A percentile compares a stretch with the other conserved stretches of the same genome.
phyloP scores from a whole-genome alignment of 1,284 basidiomycete genomes.

The Leccinum subrobustum region DNA sequence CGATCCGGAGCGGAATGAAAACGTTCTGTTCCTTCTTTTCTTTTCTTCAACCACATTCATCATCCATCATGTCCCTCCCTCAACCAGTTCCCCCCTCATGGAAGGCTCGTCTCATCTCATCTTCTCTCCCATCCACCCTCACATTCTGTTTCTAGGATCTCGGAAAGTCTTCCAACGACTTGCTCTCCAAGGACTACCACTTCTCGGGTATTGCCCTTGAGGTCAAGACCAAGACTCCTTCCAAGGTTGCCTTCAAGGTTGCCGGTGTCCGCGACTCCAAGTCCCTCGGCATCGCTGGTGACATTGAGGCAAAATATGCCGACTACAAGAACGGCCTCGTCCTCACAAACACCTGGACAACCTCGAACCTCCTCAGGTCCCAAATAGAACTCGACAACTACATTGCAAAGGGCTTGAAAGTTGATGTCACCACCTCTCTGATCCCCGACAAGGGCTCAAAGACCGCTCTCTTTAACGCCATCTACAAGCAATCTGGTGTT shows the following conservation, averaged over 20 bases:
- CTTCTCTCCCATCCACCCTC: not conserved
- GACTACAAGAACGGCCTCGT: slow-evolving; percentile 89
- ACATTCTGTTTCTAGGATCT: slow-evolving; percentile 62
- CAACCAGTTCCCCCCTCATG: slow-evolving; percentile 91
- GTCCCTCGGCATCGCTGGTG: slow-evolving; percentile 71
- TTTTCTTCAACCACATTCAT: slow-evolving; percentile 6
- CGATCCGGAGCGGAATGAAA: slow-evolving; percentile 25
- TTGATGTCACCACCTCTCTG: slow-evolving; percentile 86
- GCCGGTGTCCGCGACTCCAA: slow-evolving; percentile 77
- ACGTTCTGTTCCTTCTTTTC: slow-evolving; percentile 1
- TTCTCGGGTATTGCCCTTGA: slow-evolving; percentile 80
- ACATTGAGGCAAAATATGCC: slow-evolving; percentile 90
- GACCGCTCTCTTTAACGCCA: slow-evolving; percentile 78
- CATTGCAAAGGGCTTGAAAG: slow-evolving; percentile 96
- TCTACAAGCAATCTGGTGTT: slow-evolving; percentile 96
- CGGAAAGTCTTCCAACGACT: slow-evolving; percentile 96
- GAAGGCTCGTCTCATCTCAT: slow-evolving; percentile 58
- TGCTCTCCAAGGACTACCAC: slow-evolving; percentile 92
- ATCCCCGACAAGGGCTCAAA: slow-evolving; percentile 85
- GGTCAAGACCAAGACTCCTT: slow-evolving; percentile 95
- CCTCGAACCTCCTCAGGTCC: slow-evolving; percentile 87
- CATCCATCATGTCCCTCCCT: slow-evolving; percentile 68
- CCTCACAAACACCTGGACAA: slow-evolving; percentile 95
- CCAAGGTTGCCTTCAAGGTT: slow-evolving; percentile 87
- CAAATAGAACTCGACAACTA: slow-evolving; percentile 97